Evolutionary conservation across 441 rosid genomes (phyloP), one percentile per base, ranked within the genome.

Genomic region (Euphorbia celastroides): DNA sequence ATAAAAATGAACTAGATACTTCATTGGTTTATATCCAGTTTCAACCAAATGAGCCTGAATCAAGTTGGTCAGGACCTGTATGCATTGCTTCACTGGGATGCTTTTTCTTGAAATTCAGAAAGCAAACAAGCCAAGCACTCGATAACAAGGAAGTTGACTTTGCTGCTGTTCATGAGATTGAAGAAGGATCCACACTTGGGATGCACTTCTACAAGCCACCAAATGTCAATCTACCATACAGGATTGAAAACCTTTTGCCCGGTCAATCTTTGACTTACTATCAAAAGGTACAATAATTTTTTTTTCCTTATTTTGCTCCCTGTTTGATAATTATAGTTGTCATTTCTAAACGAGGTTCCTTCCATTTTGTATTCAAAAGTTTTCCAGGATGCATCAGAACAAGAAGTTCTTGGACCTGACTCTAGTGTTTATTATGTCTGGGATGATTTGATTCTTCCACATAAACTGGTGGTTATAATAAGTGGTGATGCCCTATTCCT

Each of bases 371-470:
- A 64, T 70, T 55, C 42, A 70, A 41, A 77, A 69, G 63, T 61
- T 67, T 62, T 81, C 56, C 86, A 94, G 99, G 92, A 87, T 77
- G 84, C 97, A 69, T 78, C 89, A 65, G 91, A 85, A 81, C 72
- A 57, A 38, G 99, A 91, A 80, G 78, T 89, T 79, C 96, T 94
- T 76, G 88, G 81, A 75, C 83, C 97, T 69, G 86, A 78, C 69
- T 67, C 79, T 77, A 73, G 81, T 76, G 79, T 75, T 72, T 85
- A 82, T 77, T 94, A 91, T 80, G 95, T 83, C 70, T 94, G 99
- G 97, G 97, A 91, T 82, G 93, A 91, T 89, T 69, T 80, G 78
- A 87, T 89, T 64, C 96, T 85, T 83, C 97, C 99, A 14, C 97
- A 75, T 78, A 94, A 84, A 79, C 82, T 94, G 75, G 78, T 91